Conservation (phyloP, 352 stramenopile genomes). For the Globisporangium ultimum region DNA sequence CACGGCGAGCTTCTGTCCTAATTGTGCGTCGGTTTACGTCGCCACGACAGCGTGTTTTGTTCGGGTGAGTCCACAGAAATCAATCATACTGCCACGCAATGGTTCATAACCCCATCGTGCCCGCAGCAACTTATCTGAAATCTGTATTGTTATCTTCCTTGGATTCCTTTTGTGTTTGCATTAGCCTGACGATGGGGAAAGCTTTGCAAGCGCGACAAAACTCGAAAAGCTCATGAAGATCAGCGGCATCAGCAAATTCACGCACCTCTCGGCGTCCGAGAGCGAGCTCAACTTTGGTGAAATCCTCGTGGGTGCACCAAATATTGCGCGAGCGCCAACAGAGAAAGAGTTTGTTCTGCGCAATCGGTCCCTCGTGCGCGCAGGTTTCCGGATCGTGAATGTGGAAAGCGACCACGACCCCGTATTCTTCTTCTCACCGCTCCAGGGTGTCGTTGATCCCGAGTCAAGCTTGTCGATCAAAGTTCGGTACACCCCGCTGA, state of each 20-base stretch:
- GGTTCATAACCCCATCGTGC: neutral
- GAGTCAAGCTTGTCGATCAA: slow-evolving; percentile 68
- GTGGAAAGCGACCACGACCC: slow-evolving; percentile 85
- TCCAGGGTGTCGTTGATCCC: slow-evolving; percentile 61
- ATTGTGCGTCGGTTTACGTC: slow-evolving; percentile 82
- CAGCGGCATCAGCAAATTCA: slow-evolving; percentile 88
- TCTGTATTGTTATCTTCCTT: neutral
- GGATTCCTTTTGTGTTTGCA: neutral
- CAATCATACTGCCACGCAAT: slow-evolving; percentile 3
- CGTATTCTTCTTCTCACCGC: slow-evolving; percentile 82
- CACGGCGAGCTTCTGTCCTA: slow-evolving; percentile 67
- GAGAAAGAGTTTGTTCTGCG: slow-evolving; percentile 84
- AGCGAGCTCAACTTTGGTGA: slow-evolving; percentile 83
- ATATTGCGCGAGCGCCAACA: slow-evolving; percentile 36
- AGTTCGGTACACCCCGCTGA: slow-evolving; percentile 78
- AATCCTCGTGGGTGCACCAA: slow-evolving; percentile 59
- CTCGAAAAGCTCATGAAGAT: slow-evolving; percentile 76
- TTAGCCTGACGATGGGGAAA: slow-evolving; percentile 26
- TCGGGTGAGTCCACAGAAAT: slow-evolving; percentile 36
- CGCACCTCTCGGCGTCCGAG: slow-evolving; percentile 81
- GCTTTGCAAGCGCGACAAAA: slow-evolving; percentile 18
- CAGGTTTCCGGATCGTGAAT: slow-evolving; percentile 64
- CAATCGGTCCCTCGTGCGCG: slow-evolving; percentile 90
- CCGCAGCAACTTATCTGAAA: neutral
- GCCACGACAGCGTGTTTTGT: slow-evolving; percentile 62